These are phyloP conservation scores for Linum lewisii DNA, from an alignment of 345 rosid species.

Conservation along the genomic window DNA sequence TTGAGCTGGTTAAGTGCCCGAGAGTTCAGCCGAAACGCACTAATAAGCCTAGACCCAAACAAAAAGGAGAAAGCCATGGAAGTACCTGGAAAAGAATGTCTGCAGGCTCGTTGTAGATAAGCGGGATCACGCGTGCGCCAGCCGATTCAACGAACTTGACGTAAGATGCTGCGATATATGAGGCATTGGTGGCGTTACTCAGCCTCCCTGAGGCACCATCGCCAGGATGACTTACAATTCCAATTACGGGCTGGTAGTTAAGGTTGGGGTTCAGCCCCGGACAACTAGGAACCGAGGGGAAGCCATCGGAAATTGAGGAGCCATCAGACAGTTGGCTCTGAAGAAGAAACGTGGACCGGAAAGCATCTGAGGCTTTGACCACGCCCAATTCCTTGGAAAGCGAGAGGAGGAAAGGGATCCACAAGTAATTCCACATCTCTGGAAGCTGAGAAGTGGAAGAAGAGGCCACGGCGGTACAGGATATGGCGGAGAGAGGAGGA, in stretches of 20 bases:
- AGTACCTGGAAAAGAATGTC: slow-evolving; percentile 57
- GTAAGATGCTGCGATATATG: slow-evolving; percentile 75
- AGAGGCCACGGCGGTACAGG: not conserved
- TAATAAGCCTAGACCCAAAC: not conserved
- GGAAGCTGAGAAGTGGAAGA: slow-evolving; percentile 10
- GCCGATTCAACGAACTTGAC: slow-evolving; percentile 87
- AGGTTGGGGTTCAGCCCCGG: slow-evolving; percentile 40
- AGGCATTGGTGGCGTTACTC: slow-evolving; percentile 38
- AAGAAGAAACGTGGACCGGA: slow-evolving; percentile 24
- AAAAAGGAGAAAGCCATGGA: not conserved
- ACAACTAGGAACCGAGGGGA: slow-evolving; percentile 25
- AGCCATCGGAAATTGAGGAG: not conserved
- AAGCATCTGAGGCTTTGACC: slow-evolving; percentile 14
- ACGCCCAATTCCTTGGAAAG: slow-evolving; percentile 35
- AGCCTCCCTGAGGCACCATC: slow-evolving; percentile 86
- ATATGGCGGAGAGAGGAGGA: not conserved
- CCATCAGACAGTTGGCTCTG: slow-evolving; percentile 29
- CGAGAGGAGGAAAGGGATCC: slow-evolving; percentile 39
- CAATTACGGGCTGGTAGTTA: slow-evolving; percentile 72
- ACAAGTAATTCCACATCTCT: slow-evolving; percentile 37
- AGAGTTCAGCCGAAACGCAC: no score
- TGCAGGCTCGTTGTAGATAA: slow-evolving; percentile 62
- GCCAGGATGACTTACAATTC: slow-evolving; percentile 75
- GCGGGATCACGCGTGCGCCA: slow-evolving; percentile 85
- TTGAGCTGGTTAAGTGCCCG: no score